These are phyloP conservation scores for Haberlea rhodopensis DNA, from an alignment of 257 asterid genomes.

Conservation along the genomic window DNA sequence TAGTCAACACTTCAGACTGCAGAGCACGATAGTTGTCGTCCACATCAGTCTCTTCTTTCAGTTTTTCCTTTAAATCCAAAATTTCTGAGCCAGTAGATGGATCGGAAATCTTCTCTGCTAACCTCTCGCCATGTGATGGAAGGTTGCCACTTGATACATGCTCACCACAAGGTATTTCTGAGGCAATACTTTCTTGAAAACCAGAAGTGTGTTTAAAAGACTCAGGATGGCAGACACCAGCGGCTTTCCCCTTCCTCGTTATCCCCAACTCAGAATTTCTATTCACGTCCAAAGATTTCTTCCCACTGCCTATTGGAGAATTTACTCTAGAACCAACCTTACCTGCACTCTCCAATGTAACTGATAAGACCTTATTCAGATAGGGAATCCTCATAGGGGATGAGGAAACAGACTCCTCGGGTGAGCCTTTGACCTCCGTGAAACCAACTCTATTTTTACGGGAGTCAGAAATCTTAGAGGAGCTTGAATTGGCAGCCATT, in stretches of 20 bases:
- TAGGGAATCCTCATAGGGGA: conserved; percentile 64
- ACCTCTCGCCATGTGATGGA: conserved; percentile 23
- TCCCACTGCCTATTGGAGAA: conserved; percentile 31
- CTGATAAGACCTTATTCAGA: conserved; percentile 37
- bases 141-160: conserved; percentile 16
- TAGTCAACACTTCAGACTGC: conserved; percentile 29
- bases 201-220: conserved; percentile 18
- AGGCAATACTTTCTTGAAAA: conserved; percentile 22
- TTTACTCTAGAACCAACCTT: conserved; percentile 36
- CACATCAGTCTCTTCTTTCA: conserved; percentile 29
- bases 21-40: conserved; percentile 32
- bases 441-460: conserved; percentile 51
- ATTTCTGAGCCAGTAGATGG: conserved; percentile 31
- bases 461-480: conserved; percentile 83
- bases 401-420: conserved; percentile 90
- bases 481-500: conserved; percentile 85
- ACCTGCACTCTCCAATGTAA: conserved; percentile 32
- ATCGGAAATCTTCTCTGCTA: conserved; percentile 27
- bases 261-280: conserved; percentile 34
- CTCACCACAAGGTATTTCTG: conserved; percentile 14
- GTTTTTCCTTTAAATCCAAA: conserved; percentile 32
- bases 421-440: conserved; percentile 64
- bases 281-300: conserved; percentile 38
- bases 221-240: conserved; percentile 25
- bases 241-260: conserved; percentile 35